Evolutionary conservation across 306 rosid genomes (phyloP), one percentile per base, ranked within the genome.

Genomic region (Styphnolobium japonicum): DNA sequence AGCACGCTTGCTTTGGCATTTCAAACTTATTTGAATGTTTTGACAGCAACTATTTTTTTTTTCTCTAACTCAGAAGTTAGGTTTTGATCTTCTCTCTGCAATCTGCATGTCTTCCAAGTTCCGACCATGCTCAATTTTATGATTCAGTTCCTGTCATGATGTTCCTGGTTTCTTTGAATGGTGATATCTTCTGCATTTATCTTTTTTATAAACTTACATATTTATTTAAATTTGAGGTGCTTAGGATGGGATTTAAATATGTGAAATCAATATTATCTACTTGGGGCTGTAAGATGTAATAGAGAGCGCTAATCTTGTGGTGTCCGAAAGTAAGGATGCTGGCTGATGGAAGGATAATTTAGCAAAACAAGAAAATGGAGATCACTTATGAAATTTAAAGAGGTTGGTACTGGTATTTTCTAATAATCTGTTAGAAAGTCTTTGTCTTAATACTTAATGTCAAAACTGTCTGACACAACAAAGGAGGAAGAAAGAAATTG

Each of bases 31-130:
- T 25, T 73, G 53, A 45, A 34, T 56, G 19, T 56, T 31, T 73
- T 79, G 73, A 46, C 10, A 48, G 73, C 49, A 57, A 23, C 15
- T 78, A 37, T 7, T 42, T 42, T n/a, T 57, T 81, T 49, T 67
- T 11, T 48, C 19, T 40, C 4, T n/a, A 57, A 15, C 27, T 27
- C 36, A 2, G 52, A 19, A 71, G 34, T 58, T 19, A 55, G n/a
- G n/a, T n/a, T 51, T 67, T 79, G 65, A 49, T 67, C 36, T 51
- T n/a, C 61, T 31, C 23, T 19, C 7, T 60, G 42, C 49, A 14
- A 5, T 70, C 21, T 51, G 34, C 22, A 33, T 51, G 34, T 23
- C 12, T 53, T 53, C 14, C 49, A 55, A n/a, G n/a, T n/a, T n/a
- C n/a, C n/a, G n/a, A 10, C 18, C 10, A 31, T 25, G 43, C 64